Base-by-base conservation (phyloP, 169 alveolate genomes). In the Eimeria zaria region DNA sequence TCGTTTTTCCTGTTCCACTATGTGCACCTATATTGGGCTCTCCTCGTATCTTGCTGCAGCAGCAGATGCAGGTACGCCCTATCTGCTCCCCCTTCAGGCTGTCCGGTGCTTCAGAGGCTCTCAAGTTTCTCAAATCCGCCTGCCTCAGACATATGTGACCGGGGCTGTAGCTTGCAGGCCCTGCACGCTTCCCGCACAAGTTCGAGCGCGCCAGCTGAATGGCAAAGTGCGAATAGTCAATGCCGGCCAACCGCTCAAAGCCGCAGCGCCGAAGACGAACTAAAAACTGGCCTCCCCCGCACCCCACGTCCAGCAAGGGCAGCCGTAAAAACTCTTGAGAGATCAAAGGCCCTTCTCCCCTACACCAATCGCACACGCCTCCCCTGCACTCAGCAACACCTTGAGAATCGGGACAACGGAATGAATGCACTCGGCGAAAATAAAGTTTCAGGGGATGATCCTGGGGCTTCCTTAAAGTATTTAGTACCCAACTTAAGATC, bases 211-310 rank as follows among this genome's bases (percentile, higher is more conserved):
- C 96, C 81, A 91, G 80, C 51, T 44, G 83, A 27, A 91, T 78
- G 12, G 96, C 96, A 58, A 18, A 46, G 14, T 76, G 89, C 48
- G 90, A 73, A 41, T 91, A 91, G 84, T 91, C 96, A 60, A 91
- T 51, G 51, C 96, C 96, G 16, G 96, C 96, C 64, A 91, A 84
- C 39, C 89, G 80, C 27, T 41, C 8, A 24, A 55, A 91, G 78
- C 96, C 96, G 55, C 83, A 71, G 2, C 96, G 96, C n/a, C 73
- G 89, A 44, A 91, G 96, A 7, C 96, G 78, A 24, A 55, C 81
- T 27, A 91, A 58, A 78, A 91, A 74, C 91, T 73, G 74, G 14
- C 96, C 96, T 24, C 88, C 88, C 36, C 96, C 96, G 84, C 96
- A 91, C 20, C 96, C 96, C 83, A 91, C 81, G 48, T 91, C 96